These are phyloP conservation scores for Beauveria australis DNA, from an alignment of 2,329 filamentous ascomycete species.

Conservation along the genomic window DNA sequence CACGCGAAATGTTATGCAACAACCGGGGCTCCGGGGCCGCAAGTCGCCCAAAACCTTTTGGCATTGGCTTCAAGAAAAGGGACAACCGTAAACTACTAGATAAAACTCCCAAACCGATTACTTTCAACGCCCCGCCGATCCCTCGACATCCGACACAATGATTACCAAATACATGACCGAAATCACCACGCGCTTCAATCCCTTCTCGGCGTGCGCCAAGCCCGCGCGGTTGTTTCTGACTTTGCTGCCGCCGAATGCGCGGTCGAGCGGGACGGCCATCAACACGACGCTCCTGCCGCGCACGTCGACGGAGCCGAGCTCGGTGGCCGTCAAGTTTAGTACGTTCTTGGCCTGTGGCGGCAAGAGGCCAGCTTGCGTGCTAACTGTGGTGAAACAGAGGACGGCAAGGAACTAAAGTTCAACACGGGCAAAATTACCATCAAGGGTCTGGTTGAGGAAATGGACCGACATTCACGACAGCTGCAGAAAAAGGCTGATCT, in stretches of 20 bases:
- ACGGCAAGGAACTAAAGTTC: constrained; percentile 82
- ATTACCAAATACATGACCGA: constrained; percentile 81
- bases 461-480: constrained; percentile 78
- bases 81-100: no score
- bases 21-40: neutral
- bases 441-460: constrained; percentile 77
- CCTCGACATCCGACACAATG: constrained; percentile 42
- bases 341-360: constrained; percentile 23
- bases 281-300: constrained; percentile 68
- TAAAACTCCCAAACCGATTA: no score
- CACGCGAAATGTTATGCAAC: constrained; percentile 10
- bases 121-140: no score
- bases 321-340: constrained; percentile 81
- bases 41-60: no score
- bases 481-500: constrained; percentile 72
- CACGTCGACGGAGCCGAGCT: constrained; percentile 57
- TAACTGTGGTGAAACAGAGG: constrained; percentile 52
- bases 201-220: constrained; percentile 72
- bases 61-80: neutral
- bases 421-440: constrained; percentile 76
- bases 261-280: constrained; percentile 65
- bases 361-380: neutral
- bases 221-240: constrained; percentile 84
- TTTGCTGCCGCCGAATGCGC: constrained; percentile 71
- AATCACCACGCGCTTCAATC: constrained; percentile 82